phyloP scores from a whole-genome alignment of 75 land plant genomes.

The Cryptomeria japonica region DNA sequence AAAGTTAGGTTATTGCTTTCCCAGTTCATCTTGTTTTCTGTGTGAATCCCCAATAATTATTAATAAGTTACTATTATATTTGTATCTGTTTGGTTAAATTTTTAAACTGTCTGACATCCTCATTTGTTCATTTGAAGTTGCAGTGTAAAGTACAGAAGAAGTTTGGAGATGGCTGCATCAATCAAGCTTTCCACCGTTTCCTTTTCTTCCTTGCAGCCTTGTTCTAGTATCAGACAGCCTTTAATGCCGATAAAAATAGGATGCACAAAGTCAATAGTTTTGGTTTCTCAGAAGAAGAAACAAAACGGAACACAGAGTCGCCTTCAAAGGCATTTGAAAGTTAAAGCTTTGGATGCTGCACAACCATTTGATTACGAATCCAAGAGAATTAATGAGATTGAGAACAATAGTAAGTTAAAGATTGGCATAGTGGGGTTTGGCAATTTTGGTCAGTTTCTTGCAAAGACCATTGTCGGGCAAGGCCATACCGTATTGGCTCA shows the following conservation, averaged over 20 bases:
- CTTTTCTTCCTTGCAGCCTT: not conserved
- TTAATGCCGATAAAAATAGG: not conserved
- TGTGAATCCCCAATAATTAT: not conserved
- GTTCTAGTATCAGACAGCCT: not conserved
- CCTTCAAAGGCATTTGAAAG: not conserved
- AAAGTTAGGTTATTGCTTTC: not conserved
- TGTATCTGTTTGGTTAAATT: not conserved
- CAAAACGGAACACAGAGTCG: not conserved
- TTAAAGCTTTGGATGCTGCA: conserved; percentile 22
- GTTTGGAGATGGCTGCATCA: conserved; percentile 10
- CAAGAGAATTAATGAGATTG: conserved; percentile 16
- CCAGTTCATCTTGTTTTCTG: not conserved
- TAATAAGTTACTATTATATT: not conserved
- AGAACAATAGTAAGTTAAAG: conserved; percentile 37
- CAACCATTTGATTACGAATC: conserved; percentile 58
- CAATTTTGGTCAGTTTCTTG: conserved; percentile 77
- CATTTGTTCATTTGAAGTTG: not conserved
- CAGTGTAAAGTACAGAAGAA: not conserved
- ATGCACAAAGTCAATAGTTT: not conserved
- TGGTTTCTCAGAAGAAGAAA: not conserved
- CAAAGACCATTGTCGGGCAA: conserved; percentile 46
- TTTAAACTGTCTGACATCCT: not conserved
- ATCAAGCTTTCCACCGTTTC: not conserved
- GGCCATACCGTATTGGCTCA: conserved; percentile 63
- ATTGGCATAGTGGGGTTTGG: conserved; percentile 76